Base-by-base conservation (phyloP, 495 filamentous ascomycete genomes). In the Talaromyces liani region DNA sequence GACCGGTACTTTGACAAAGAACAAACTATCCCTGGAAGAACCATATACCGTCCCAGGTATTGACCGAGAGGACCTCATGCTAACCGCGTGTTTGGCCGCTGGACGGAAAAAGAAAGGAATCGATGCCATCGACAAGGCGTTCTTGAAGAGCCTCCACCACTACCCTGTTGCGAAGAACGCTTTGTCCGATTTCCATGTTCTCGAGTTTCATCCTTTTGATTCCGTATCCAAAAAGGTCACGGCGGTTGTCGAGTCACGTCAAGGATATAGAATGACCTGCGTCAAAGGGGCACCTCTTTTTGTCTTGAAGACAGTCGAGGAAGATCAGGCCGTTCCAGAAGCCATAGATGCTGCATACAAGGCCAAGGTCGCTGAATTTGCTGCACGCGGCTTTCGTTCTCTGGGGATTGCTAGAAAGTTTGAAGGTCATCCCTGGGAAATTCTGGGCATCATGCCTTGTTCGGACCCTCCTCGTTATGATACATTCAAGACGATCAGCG, bases 91-190 rank as follows among this genome's bases (percentile, higher is more conserved):
- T 75, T 80, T 97, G 68, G 92, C 92, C 67, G 91, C 92, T 57
- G 93, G 88, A 68, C 90, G 91, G 77, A 95, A 92, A 84, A 93
- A 91, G 84, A 93, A 93, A 79, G 92, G 91, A 79, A 89, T 96
- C 67, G 92, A 97, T 76, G 88, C 92, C 63, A 96, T 97, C 69
- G 92, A 97, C 83, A 93, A 91, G 77, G 92, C 91, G 69, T 95
- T 96, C 80, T 79, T 96, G 70, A 94, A 93, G 80, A 82, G 85
- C 36, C 84, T 96, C 56, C 85, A 85, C 71, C 83, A 80, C 72
- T 96, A 93, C 71, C 91, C 92, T 18, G 80, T 81, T 61, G 90
- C 88, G 70, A 94, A 93, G 80, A 72, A 79, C 63, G 83, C 87
- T 56, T 86, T 96, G 49, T 79, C 79, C 68, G 86, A 87, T 76